A percentile compares a stretch with the other conserved stretches of the same genome.
These are phyloP conservation scores for Pyrenophora tritici-repentis DNA, from an alignment of 2,329 filamentous ascomycete genomes.

Conservation along the genomic window DNA sequence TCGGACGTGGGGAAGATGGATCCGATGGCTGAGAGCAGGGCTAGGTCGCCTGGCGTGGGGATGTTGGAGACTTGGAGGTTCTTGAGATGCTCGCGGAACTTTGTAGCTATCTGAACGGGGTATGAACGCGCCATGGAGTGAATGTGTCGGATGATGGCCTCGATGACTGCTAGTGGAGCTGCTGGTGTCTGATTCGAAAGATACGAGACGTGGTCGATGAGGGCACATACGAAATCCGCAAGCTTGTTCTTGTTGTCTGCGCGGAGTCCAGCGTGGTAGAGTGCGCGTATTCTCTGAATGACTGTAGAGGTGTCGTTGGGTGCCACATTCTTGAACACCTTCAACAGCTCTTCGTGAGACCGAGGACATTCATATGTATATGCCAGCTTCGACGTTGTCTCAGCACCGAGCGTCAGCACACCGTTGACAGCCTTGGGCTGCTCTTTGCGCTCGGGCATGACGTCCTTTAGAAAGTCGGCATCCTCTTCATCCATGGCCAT, in stretches of 20 bases:
- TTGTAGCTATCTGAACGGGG: constrained; percentile 74
- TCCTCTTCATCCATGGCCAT: constrained; percentile 54
- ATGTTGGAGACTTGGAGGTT: constrained; percentile 60
- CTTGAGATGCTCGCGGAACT: constrained; percentile 75
- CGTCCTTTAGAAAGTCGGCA: constrained; percentile 54
- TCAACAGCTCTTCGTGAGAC: constrained; percentile 73
- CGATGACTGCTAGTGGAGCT: constrained; percentile 70
- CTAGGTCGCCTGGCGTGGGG: constrained; percentile 70
- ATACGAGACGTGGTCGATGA: constrained; percentile 70
- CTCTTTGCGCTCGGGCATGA: constrained; percentile 42
- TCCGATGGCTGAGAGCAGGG: constrained; percentile 81
- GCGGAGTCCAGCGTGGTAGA: constrained; percentile 89
- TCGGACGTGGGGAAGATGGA: constrained; percentile 93
- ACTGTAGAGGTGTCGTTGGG: constrained; percentile 73
- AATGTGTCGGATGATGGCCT: constrained; percentile 83
- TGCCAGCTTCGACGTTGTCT: constrained; percentile 62
- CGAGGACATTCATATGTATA: constrained; percentile 88
- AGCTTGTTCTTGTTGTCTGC: constrained; percentile 85
- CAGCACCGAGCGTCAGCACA: constrained; percentile 50
- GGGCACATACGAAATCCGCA: constrained; percentile 66
- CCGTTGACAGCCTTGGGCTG: constrained; percentile 45
- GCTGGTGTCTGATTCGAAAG: constrained; percentile 57
- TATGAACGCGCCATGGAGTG: constrained; percentile 91
- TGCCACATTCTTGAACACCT: constrained; percentile 65
- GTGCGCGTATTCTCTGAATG: constrained; percentile 84